Conservation (phyloP, 345 rosid species). For the Eucalyptus erythrocorys region DNA sequence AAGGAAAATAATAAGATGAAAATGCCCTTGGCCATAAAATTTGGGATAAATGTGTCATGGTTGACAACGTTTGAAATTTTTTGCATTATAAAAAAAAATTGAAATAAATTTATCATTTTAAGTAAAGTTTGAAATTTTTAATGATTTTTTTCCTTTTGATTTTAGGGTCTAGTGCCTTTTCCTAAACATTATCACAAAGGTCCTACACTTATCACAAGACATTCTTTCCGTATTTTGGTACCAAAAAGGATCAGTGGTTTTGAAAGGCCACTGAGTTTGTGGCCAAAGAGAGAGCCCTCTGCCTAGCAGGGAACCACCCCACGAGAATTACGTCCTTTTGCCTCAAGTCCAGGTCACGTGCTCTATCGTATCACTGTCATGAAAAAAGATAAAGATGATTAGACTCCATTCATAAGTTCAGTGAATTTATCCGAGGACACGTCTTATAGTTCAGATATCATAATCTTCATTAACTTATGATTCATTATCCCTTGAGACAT, state of each 20-base stretch:
- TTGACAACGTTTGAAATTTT: too few relatives aligned
- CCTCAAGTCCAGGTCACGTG: not conserved
- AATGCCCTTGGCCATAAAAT: fast-evolving
- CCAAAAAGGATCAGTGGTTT: not conserved
- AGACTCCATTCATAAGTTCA: too few relatives aligned
- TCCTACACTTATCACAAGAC: not conserved
- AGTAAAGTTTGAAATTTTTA: too few relatives aligned
- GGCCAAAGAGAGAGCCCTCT: not conserved
- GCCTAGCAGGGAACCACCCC: not conserved
- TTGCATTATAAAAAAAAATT: too few relatives aligned
- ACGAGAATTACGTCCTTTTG: not conserved
- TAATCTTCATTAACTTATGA: too few relatives aligned
- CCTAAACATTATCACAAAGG: not conserved
- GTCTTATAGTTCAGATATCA: too few relatives aligned
- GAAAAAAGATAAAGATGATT: not conserved
- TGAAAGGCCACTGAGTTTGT: not conserved
- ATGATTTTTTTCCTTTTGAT: too few relatives aligned
- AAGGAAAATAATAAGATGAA: too few relatives aligned
- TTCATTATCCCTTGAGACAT: too few relatives aligned
- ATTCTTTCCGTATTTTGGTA: not conserved
- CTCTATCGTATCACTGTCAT: not conserved
- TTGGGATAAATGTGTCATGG: too few relatives aligned
- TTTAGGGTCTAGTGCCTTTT: not conserved
- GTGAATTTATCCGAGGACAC: too few relatives aligned
- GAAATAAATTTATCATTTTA: fast-evolving